phyloP scores from a whole-genome alignment of 2,329 filamentous ascomycete species.

The Alternaria sp. region DNA sequence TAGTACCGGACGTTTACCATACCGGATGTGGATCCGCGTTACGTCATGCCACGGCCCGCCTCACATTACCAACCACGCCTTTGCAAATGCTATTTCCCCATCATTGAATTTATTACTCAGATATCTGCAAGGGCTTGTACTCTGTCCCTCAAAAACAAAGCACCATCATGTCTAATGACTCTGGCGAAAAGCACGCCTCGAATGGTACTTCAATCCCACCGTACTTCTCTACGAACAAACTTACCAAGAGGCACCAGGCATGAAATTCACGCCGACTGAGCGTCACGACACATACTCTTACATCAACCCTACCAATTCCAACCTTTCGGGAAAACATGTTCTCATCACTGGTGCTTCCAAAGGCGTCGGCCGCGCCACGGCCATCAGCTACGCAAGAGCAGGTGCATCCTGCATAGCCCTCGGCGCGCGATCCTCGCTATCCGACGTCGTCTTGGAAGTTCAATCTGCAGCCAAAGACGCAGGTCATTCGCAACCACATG shows the following conservation, averaged over 20 bases:
- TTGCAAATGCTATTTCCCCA: not conserved
- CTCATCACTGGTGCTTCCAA: constrained; percentile 66
- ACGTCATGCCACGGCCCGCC: not conserved
- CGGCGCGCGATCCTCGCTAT: constrained; percentile 58
- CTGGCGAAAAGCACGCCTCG: not conserved
- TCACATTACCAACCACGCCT: not conserved
- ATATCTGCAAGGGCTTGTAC: not conserved
- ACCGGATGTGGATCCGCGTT: not conserved
- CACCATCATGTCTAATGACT: not conserved
- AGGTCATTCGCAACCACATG: constrained; percentile 50
- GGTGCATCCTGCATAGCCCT: constrained; percentile 64
- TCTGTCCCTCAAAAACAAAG: not conserved
- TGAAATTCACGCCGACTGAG: constrained; percentile 21
- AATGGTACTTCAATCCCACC: not conserved
- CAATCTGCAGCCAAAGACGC: constrained; percentile 43
- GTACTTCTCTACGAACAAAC: not conserved
- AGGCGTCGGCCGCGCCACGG: constrained; percentile 63
- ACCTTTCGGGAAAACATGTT: constrained; percentile 49
- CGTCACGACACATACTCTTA: constrained; percentile 63
- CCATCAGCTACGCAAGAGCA: constrained; percentile 63
- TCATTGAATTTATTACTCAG: not conserved
- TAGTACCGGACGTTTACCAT: not conserved
- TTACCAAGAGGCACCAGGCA: constrained; percentile 5
- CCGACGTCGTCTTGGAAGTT: constrained; percentile 49
- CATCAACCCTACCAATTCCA: constrained; percentile 55